Evolutionary conservation across 768 basidiomycete genomes (phyloP).

Genomic region (Mycena metata): DNA sequence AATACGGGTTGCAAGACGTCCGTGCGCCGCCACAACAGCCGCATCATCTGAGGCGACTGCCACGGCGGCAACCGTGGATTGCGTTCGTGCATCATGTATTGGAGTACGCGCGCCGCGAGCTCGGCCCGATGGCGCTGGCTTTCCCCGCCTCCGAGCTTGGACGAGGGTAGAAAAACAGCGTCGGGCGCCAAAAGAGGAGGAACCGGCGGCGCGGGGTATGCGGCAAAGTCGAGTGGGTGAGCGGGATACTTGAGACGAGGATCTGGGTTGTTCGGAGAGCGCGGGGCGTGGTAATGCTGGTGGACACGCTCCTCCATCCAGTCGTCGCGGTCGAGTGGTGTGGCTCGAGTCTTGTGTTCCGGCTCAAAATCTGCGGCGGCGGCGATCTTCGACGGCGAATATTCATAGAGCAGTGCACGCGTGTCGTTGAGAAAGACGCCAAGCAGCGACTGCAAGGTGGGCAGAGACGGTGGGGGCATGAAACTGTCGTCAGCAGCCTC

Average conservation of each 20-base stretch:
- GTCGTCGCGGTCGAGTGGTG: background rate
- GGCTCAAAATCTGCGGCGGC: background rate
- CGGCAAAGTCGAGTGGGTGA: conserved; percentile 30
- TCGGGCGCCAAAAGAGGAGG: background rate
- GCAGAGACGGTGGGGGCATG: conserved; percentile 28
- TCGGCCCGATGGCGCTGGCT: background rate
- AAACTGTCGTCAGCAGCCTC: conserved; percentile 24
- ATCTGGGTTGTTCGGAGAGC: conserved; percentile 27
- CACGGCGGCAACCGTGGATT: conserved; percentile 24
- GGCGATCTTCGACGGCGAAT: background rate
- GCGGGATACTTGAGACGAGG: conserved; percentile 11
- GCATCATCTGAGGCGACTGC: background rate
- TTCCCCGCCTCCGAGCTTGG: background rate
- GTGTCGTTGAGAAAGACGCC: conserved; percentile 4
- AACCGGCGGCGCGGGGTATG: conserved; percentile 9
- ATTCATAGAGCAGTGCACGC: background rate
- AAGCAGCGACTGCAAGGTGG: conserved; percentile 21
- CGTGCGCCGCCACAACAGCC: background rate
- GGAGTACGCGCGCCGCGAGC: conserved; percentile 16
- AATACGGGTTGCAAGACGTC: background rate
- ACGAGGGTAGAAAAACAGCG: too few species aligned
- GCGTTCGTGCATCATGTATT: conserved; percentile 30
- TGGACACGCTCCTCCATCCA: background rate
- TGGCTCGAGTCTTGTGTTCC: background rate
- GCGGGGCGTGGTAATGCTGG: conserved; percentile 27